A percentile compares a stretch with the other conserved stretches of the same genome.
phyloP scores from a whole-genome alignment of 768 basidiomycete species.

The Pisolithus sp. region DNA sequence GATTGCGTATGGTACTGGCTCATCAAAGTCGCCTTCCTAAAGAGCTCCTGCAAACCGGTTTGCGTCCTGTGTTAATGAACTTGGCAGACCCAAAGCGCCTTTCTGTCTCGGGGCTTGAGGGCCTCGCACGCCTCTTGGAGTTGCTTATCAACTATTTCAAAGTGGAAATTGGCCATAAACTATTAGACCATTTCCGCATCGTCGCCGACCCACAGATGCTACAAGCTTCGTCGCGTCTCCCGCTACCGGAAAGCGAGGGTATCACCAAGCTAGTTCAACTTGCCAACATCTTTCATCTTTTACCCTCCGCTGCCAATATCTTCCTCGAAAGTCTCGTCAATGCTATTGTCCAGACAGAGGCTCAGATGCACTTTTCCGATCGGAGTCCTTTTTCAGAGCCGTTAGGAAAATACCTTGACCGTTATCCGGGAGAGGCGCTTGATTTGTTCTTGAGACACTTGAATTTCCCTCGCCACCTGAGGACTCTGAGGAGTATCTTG shows the following conservation, averaged over 20 bases:
- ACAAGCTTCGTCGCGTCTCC: slow-evolving; percentile 68
- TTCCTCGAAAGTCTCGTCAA: slow-evolving; percentile 87
- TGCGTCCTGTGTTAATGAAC: slow-evolving; percentile 96
- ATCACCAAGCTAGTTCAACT: slow-evolving; percentile 92
- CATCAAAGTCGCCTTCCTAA: slow-evolving; percentile 91
- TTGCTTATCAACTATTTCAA: slow-evolving; percentile 98
- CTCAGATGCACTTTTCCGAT: slow-evolving; percentile 83
- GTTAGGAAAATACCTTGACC: slow-evolving; percentile 83
- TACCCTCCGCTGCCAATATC: slow-evolving; percentile 88
- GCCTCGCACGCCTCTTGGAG: slow-evolving; percentile 87
- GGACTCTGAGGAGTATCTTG: slow-evolving; percentile 79
- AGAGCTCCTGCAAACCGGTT: slow-evolving; percentile 89
- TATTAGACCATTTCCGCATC: slow-evolving; percentile 91
- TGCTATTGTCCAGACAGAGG: slow-evolving; percentile 86
- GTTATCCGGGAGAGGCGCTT: slow-evolving; percentile 80
- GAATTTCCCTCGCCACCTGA: slow-evolving; percentile 70
- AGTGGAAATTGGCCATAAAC: slow-evolving; percentile 96
- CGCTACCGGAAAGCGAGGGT: slow-evolving; percentile 81
- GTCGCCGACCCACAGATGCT: slow-evolving; percentile 88
- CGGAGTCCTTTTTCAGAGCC: slow-evolving; percentile 91
- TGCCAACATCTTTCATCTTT: slow-evolving; percentile 93
- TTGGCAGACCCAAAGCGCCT: slow-evolving; percentile 93
- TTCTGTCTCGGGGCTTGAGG: slow-evolving; percentile 87
- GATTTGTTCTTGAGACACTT: slow-evolving; percentile 80
- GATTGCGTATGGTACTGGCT: slow-evolving; percentile 79